phyloP scores from a whole-genome alignment of 2,329 filamentous ascomycete genomes.

The Cytospora piceicola region DNA sequence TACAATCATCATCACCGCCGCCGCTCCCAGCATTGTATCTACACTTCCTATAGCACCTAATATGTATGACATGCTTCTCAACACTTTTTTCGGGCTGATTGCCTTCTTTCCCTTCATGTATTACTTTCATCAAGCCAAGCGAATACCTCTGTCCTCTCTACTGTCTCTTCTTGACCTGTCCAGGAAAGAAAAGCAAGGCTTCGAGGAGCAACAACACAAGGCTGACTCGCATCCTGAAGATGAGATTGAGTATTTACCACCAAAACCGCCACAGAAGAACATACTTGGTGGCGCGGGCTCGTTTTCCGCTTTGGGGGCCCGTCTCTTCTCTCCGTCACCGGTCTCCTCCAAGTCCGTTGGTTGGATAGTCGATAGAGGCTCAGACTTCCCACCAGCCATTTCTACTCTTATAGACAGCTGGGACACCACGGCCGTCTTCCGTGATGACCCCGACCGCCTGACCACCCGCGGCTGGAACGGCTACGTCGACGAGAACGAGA shows the following conservation, averaged over 20 bases:
- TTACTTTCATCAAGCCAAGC: constrained; percentile 16
- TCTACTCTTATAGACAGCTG: constrained; percentile 69
- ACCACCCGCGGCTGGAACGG: constrained; percentile 95
- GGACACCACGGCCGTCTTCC: constrained; percentile 73
- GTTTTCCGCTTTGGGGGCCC: constrained; percentile 85
- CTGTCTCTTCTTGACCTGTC: not conserved
- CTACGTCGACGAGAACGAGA: constrained; percentile 72
- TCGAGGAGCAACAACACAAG: constrained; percentile 10
- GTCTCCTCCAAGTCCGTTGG: constrained; percentile 68
- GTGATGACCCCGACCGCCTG: constrained; percentile 66
- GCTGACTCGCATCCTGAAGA: constrained; percentile 52
- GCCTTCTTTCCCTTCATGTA: constrained; percentile 16
- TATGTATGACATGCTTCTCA: constrained; percentile 14
- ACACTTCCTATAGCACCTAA: not conserved
- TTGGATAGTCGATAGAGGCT: constrained; percentile 90
- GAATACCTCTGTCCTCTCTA: constrained; percentile 8
- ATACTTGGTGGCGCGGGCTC: constrained; percentile 89
- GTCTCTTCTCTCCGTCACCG: constrained; percentile 76
- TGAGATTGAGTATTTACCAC: constrained; percentile 84
- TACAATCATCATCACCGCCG: too few relatives aligned
- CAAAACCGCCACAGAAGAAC: constrained; percentile 69
- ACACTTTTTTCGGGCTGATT: constrained; percentile 18
- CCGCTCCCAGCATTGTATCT: not conserved
- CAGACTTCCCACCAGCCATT: constrained; percentile 77
- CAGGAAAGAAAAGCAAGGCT: not conserved